Conservation (phyloP, 179 eudicot genomes). For the Beta macrorhiza region DNA sequence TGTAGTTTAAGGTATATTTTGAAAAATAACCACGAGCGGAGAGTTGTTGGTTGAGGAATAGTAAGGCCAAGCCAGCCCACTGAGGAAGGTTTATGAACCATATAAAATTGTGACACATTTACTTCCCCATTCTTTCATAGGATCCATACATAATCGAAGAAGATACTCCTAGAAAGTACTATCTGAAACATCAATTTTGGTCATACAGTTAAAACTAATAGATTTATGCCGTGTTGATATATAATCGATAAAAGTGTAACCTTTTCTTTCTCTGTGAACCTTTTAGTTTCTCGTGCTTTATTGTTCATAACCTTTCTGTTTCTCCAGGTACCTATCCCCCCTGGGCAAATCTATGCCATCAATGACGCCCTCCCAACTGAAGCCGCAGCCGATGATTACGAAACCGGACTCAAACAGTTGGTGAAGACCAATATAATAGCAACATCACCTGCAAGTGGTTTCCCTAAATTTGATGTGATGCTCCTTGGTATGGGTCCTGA, state of each 20-base stretch:
- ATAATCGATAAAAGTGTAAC: not conserved
- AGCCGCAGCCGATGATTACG: conserved; percentile 78
- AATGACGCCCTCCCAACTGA: conserved; percentile 68
- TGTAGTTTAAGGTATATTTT: not conserved
- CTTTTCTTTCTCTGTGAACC: not conserved
- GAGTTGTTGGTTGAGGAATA: not conserved
- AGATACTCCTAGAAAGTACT: not conserved
- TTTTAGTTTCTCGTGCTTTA: not conserved
- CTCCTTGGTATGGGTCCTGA: conserved; percentile 90
- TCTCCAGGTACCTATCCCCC: conserved; percentile 61
- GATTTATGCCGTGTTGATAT: not conserved
- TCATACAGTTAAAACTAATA: not conserved
- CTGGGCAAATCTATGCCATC: conserved; percentile 58
- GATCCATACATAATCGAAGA: not conserved
- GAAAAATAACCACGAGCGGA: not conserved
- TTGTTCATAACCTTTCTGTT: not conserved
- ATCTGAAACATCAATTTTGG: not conserved
- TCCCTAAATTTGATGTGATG: conserved; percentile 74
- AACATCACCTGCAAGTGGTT: conserved; percentile 43
- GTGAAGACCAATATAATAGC: conserved; percentile 47
- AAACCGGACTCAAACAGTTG: conserved; percentile 50
- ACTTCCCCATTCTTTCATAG: not conserved
- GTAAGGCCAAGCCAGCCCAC: not conserved
- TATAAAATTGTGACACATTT: not conserved
- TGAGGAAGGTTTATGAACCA: not conserved